Evolutionary conservation across 1,284 basidiomycete species (phyloP).

Genomic region (Microbotryum intermedium): DNA sequence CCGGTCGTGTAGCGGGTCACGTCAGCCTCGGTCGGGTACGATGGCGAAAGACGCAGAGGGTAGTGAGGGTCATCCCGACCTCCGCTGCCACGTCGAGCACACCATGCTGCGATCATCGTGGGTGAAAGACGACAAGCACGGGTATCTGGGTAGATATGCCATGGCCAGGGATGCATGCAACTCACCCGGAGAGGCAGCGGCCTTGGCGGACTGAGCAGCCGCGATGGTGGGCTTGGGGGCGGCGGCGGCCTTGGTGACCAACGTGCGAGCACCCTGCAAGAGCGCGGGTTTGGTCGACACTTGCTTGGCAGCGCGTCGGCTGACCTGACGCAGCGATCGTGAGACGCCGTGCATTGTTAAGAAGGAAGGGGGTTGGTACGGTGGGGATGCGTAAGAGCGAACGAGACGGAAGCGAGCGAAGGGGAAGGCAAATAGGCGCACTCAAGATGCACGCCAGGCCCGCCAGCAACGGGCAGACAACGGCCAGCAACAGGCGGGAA

Average conservation of each 20-base stretch:
- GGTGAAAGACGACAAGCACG: neutral
- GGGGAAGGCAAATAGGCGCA: too few species aligned
- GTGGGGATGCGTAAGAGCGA: too few species aligned
- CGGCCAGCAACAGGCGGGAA: too few species aligned
- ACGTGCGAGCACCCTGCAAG: conserved; percentile 23
- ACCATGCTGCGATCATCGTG: neutral
- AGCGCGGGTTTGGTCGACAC: conserved; percentile 5
- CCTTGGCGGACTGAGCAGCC: conserved; percentile 11
- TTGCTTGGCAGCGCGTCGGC: too few species aligned
- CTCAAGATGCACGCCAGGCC: too few species aligned
- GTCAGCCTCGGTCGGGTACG: neutral
- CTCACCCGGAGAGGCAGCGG: neutral
- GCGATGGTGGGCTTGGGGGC: conserved; percentile 12
- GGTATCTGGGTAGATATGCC: neutral
- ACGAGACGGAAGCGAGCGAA: neutral
- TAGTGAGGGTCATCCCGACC: neutral
- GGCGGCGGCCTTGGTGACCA: conserved; percentile 24
- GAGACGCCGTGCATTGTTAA: neutral
- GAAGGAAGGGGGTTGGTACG: neutral
- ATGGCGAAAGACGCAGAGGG: conserved; percentile 14
- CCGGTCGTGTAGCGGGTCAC: neutral
- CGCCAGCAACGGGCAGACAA: too few species aligned
- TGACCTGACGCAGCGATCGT: neutral
- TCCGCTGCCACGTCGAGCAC: neutral
- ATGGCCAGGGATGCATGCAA: too few species aligned